A percentile compares a stretch with the other conserved stretches of the same genome.
These are phyloP conservation scores for Letharia lupina DNA, from an alignment of 495 filamentous ascomycete species.

Conservation along the genomic window DNA sequence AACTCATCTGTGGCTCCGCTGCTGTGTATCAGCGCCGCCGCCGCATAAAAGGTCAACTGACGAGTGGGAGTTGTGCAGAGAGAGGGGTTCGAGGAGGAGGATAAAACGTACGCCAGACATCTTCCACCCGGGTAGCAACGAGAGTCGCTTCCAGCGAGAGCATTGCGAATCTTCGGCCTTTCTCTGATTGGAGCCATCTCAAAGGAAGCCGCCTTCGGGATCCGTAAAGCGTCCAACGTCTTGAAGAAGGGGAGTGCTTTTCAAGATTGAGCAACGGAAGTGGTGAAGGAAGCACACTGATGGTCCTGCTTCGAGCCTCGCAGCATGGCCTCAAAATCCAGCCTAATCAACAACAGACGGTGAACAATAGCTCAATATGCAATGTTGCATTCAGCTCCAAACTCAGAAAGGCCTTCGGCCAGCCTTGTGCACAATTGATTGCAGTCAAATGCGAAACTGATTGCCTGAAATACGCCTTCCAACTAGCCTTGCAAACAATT, in stretches of 20 bases:
- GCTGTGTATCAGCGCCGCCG: not conserved
- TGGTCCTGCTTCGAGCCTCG: not conserved
- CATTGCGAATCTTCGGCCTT: not conserved
- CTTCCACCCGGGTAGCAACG: not conserved
- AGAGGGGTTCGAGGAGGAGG: not conserved
- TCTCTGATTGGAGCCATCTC: not conserved
- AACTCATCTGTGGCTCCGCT: not conserved
- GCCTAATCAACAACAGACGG: not conserved
- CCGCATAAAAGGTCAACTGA: not conserved
- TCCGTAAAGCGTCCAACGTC: not conserved
- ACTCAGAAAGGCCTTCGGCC: too few relatives aligned
- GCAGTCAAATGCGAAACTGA: too few relatives aligned
- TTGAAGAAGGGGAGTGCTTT: not conserved
- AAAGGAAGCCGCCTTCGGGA: not conserved
- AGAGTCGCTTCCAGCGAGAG: not conserved
- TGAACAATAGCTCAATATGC: not conserved
- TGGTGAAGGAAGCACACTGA: not conserved
- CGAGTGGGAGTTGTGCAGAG: not conserved
- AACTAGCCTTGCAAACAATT: too few relatives aligned
- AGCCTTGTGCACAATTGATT: too few relatives aligned
- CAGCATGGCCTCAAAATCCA: not conserved
- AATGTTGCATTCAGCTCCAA: not conserved
- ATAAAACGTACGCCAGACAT: not conserved
- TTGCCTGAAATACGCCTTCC: too few relatives aligned
- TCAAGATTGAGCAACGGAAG: not conserved